Base-by-base conservation (phyloP, 371 early-diverging fungal species). In the Batkoa obscura region DNA sequence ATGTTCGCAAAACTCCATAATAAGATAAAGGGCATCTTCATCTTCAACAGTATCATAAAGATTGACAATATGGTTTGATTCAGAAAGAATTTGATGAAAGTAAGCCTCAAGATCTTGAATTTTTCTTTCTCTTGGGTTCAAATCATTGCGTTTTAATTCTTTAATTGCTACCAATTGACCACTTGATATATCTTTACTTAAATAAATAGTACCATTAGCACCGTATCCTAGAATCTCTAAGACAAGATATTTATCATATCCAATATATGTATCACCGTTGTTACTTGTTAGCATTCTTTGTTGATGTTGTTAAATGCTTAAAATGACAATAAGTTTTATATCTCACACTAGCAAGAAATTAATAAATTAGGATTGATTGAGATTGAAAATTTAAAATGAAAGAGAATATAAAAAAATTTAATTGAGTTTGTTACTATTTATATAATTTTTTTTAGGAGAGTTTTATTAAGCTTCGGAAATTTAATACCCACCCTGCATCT, bases 141-240 rank as follows among this genome's bases (percentile, higher is more conserved):
- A 55, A 9, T 42, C 39, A 2, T 39, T 4, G 6, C 4, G 41
- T 23, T 13, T 2, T 6, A 55, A 15, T 17, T 55, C 81, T 4
- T 88, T 66, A 8, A 95, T 80, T 65, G 94, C 94, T 57, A 80
- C 77, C 3, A 83, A 37, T n/a, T 83, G 73, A 55, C 73, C 71
- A 17, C 74, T 70, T 50, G 82, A 45, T 59, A 81, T 74, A 41
- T 74, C 63, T 1, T 61, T 59, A 31, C 60, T 43, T 3, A 61
- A 59, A 46, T 66, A 73, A 35, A 71, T 68, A 6, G 66, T 69
- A 15, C 70, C 61, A 50, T 71, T 69, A 56, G 72, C 71, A 56
- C 72, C 69, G 35, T 78, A 68, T 32, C 76, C 64, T 61, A 72
- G 72, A 66, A 73, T 74, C 45, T 78, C 67, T 3, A 71, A 71